A percentile compares a stretch with the other conserved stretches of the same genome.
phyloP scores from a whole-genome alignment of 306 rosid species.

The Trifolium pratense region DNA sequence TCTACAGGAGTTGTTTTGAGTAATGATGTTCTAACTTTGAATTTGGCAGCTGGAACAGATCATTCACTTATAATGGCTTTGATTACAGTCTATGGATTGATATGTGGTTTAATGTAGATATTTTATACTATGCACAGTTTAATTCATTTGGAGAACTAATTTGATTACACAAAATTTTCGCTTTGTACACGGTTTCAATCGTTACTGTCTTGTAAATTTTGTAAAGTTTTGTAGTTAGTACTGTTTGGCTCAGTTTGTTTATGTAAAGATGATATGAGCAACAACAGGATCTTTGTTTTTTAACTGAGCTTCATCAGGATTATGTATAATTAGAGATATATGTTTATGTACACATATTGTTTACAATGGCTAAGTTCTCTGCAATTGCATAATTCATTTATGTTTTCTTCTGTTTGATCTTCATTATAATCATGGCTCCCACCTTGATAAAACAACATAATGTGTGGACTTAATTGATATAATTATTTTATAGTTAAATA shows the following conservation, averaged over 20 bases:
- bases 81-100: slow-evolving; percentile 65
- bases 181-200: background rate
- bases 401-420: too few relatives aligned
- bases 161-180: background rate
- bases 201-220: background rate
- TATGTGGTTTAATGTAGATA: slow-evolving; percentile 60
- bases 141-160: slow-evolving; percentile 15
- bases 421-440: too few relatives aligned
- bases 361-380: background rate
- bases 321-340: background rate
- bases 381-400: too few relatives aligned
- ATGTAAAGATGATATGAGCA: background rate
- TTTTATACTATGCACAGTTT: background rate
- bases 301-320: background rate
- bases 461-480: too few relatives aligned
- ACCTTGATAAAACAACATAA: too few relatives aligned
- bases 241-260: background rate
- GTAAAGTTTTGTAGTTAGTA: background rate
- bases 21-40: slow-evolving; percentile 68
- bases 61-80: slow-evolving; percentile 71
- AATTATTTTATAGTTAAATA: too few relatives aligned
- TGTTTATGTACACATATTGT: background rate
- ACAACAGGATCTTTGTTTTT: background rate
- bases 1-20: slow-evolving; percentile 61
- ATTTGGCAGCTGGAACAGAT: slow-evolving; percentile 57